These are phyloP conservation scores for Leptographium lundbergii DNA, from an alignment of 2,329 filamentous ascomycete genomes.

Conservation along the genomic window DNA sequence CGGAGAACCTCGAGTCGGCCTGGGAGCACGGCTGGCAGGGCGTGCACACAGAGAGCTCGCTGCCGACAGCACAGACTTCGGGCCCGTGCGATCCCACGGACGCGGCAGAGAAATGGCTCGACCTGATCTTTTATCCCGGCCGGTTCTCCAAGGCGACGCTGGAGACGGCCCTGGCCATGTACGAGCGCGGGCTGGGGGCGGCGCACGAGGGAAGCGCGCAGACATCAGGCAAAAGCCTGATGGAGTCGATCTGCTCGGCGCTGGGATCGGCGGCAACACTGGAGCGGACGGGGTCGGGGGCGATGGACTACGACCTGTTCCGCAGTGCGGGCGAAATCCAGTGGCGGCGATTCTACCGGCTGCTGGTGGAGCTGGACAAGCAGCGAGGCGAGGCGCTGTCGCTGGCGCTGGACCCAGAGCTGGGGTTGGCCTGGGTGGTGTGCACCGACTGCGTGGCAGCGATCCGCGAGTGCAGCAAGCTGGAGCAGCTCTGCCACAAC, in stretches of 20 bases:
- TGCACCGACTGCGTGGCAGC: conserved; percentile 71
- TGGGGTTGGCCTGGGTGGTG: conserved; percentile 69
- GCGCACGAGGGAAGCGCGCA: conserved; percentile 19
- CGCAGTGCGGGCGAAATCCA: conserved; percentile 63
- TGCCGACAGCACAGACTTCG: conserved; percentile 42
- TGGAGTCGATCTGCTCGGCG: conserved; percentile 63
- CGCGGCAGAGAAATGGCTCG: conserved; percentile 73
- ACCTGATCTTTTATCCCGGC: conserved; percentile 70
- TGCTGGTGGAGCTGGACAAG: conserved; percentile 76
- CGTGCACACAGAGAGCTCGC: conserved; percentile 45
- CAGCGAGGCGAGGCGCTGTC: conserved; percentile 72
- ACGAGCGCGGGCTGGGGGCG: conserved; percentile 49
- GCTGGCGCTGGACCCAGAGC: conserved; percentile 57
- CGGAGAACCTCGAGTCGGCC: conserved; percentile 46
- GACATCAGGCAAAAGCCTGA: conserved; percentile 41
- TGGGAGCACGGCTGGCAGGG: conserved; percentile 61
- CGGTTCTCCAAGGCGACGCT: conserved; percentile 69
- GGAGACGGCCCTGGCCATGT: conserved; percentile 72
- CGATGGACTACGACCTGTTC: conserved; percentile 65
- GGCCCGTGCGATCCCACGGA: conserved; percentile 53
- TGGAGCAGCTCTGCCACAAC: conserved; percentile 69
- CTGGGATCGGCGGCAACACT: conserved; percentile 58
- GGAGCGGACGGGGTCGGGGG: conserved; percentile 45
- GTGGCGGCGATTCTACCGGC: conserved; percentile 81
- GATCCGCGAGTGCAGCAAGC: conserved; percentile 63